A percentile compares a stretch with the other conserved stretches of the same genome.
Conservation (phyloP, 2,329 filamentous ascomycete genomes). For the Aspergillus pseudoterreus region DNA sequence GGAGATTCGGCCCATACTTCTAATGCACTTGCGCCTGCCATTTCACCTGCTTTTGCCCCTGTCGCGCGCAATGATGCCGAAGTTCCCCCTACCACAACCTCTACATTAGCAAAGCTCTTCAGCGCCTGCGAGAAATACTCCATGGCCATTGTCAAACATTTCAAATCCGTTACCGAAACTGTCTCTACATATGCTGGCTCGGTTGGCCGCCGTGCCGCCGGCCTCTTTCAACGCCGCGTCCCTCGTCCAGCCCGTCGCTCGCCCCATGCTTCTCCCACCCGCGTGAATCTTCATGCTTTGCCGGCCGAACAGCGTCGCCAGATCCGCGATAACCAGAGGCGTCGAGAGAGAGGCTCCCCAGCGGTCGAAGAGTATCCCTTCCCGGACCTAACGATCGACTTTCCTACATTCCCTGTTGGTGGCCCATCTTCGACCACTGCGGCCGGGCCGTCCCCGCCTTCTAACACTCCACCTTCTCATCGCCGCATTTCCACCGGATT, state of each 20-base stretch:
- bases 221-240: not conserved
- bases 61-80: too few species aligned
- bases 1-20: too few species aligned
- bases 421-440: not conserved
- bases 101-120: not conserved
- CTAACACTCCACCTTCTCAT: too few species aligned
- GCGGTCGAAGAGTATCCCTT: slow-evolving; percentile 13
- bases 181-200: not conserved
- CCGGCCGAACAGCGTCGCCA: slow-evolving; percentile 13
- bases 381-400: slow-evolving; percentile 11
- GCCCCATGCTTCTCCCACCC: not conserved
- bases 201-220: not conserved
- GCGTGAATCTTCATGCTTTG: slow-evolving; percentile 11
- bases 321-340: slow-evolving; percentile 11
- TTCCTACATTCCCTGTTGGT: slow-evolving; percentile 4
- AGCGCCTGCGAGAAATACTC: not conserved
- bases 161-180: not conserved
- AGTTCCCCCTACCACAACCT: too few species aligned
- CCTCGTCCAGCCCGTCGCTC: not conserved
- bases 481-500: too few species aligned
- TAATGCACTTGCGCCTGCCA: too few species aligned
- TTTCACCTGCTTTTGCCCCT: not conserved
- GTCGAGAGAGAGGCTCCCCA: slow-evolving; percentile 10
- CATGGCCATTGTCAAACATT: not conserved
- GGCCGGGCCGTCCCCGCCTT: not conserved